Evolutionary conservation across 192 early-diverging fungal species (phyloP).

Genomic region (Coemansia sp.): DNA sequence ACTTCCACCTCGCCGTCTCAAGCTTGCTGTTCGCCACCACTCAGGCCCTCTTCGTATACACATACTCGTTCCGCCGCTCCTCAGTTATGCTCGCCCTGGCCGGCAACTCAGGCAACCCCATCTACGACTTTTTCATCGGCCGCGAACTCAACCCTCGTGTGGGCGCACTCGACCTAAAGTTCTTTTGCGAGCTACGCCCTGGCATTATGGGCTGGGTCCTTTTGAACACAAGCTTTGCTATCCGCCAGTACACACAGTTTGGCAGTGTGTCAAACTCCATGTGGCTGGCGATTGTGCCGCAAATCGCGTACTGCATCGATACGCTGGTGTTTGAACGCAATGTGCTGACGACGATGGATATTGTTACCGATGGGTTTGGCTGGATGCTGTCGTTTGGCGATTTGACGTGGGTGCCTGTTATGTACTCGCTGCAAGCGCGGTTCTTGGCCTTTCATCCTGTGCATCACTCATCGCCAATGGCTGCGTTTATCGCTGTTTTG

Average conservation of each 20-base stretch:
- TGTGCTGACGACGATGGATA: constrained; percentile 96
- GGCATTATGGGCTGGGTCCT: constrained; percentile 90
- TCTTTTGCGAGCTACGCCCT: constrained; percentile 89
- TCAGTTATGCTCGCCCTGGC: constrained; percentile 71
- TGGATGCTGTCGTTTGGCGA: constrained; percentile 81
- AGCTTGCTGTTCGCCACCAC: constrained; percentile 65
- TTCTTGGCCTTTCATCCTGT: constrained; percentile 76
- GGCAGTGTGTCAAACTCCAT: constrained; percentile 75
- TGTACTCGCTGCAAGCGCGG: constrained; percentile 86
- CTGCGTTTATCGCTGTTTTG: constrained; percentile 49
- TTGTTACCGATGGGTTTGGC: constrained; percentile 97
- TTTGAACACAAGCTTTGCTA: constrained; percentile 73
- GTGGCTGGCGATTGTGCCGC: constrained; percentile 72
- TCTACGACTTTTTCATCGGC: constrained; percentile 96
- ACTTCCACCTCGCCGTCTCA: constrained; percentile 68
- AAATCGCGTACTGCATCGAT: constrained; percentile 86
- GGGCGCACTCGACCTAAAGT: constrained; percentile 85
- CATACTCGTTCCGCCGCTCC: constrained; percentile 66
- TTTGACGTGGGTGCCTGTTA: constrained; percentile 88
- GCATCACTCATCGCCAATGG: constrained; percentile 53
- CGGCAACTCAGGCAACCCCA: constrained; percentile 86
- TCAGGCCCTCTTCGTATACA: constrained; percentile 71
- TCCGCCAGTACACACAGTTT: constrained; percentile 69
- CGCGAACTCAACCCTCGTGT: constrained; percentile 94
- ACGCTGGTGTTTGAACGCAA: constrained; percentile 65